Evolutionary conservation across 2,329 filamentous ascomycete species (phyloP).

Genomic region (Periconia sp.): DNA sequence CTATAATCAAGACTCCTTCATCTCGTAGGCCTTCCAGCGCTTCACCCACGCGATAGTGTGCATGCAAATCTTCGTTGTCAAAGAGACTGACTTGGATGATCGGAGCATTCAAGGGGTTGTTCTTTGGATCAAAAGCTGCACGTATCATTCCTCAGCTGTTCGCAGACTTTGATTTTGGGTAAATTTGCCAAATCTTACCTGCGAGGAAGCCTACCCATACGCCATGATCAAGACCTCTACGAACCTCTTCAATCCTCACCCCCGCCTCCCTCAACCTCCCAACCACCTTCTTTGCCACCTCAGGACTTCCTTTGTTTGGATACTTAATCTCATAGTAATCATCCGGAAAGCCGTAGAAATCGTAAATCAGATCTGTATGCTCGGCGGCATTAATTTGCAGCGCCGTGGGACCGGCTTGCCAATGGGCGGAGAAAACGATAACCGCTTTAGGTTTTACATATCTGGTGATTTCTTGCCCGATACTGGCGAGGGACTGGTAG

Average conservation of each 20-base stretch:
- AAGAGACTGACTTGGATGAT: slow-evolving; percentile 18
- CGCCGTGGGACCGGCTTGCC: slow-evolving; percentile 61
- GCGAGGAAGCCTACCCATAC: slow-evolving; percentile 70
- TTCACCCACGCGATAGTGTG: slow-evolving; percentile 16
- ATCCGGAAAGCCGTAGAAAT: slow-evolving; percentile 70
- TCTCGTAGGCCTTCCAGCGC: slow-evolving; percentile 14
- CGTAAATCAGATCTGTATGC: slow-evolving; percentile 68
- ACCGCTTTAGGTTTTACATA: slow-evolving; percentile 71
- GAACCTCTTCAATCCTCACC: slow-evolving; percentile 62
- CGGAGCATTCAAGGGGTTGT: slow-evolving; percentile 39
- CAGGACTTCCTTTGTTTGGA: slow-evolving; percentile 61
- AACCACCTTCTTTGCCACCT: slow-evolving; percentile 61
- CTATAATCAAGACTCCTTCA: slow-evolving; percentile 16
- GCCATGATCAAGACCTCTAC: slow-evolving; percentile 72
- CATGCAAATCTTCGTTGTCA: slow-evolving; percentile 13
- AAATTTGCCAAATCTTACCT: slow-evolving; percentile 41
- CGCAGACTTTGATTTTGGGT: neutral
- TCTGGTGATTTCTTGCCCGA: slow-evolving; percentile 70
- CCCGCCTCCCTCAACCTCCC: slow-evolving; percentile 56
- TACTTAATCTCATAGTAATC: slow-evolving; percentile 68
- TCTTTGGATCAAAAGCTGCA: slow-evolving; percentile 39
- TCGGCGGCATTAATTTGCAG: slow-evolving; percentile 69
- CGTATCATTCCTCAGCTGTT: neutral
- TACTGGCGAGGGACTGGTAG: slow-evolving; percentile 63
- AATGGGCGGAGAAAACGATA: slow-evolving; percentile 77